These are phyloP conservation scores for Elongisporangium prolatum DNA, from an alignment of 352 stramenopile species.

Conservation along the genomic window DNA sequence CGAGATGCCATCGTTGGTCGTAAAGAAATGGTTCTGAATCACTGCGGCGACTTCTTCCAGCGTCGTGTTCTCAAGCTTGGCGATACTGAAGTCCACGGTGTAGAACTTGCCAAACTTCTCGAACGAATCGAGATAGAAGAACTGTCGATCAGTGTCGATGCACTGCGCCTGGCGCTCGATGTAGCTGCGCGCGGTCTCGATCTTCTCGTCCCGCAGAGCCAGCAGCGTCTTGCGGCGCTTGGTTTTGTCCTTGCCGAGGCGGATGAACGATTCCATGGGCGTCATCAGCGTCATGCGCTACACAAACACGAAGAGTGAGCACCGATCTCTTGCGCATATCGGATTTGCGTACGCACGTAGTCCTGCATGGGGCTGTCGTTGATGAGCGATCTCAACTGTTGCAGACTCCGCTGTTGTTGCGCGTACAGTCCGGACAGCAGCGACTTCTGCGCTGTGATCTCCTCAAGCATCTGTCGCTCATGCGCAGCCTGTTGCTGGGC, in stretches of 20 bases:
- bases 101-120: constrained; percentile 66
- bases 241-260: constrained; percentile 29
- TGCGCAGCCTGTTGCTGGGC: constrained; percentile 10
- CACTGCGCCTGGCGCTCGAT: constrained; percentile 39
- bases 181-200: constrained; percentile 32
- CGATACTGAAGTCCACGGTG: constrained; percentile 64
- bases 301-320: background rate
- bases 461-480: constrained; percentile 23
- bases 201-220: constrained; percentile 43
- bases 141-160: constrained; percentile 50
- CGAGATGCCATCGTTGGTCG: constrained; percentile 44
- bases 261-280: constrained; percentile 63
- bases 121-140: constrained; percentile 66
- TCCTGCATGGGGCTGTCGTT: constrained; percentile 41
- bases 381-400: constrained; percentile 33
- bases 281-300: constrained; percentile 61
- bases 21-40: constrained; percentile 57
- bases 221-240: constrained; percentile 36
- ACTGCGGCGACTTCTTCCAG: constrained; percentile 40
- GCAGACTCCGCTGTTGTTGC: constrained; percentile 39
- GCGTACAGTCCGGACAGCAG: constrained; percentile 28
- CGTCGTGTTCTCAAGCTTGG: constrained; percentile 33
- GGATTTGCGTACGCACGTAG: constrained; percentile 32
- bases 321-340: background rate
- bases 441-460: constrained; percentile 16